Evolutionary conservation across 2,329 filamentous ascomycete species (phyloP), one percentile per base, ranked within the genome.

Genomic region (Cordyceps cateniannulata): DNA sequence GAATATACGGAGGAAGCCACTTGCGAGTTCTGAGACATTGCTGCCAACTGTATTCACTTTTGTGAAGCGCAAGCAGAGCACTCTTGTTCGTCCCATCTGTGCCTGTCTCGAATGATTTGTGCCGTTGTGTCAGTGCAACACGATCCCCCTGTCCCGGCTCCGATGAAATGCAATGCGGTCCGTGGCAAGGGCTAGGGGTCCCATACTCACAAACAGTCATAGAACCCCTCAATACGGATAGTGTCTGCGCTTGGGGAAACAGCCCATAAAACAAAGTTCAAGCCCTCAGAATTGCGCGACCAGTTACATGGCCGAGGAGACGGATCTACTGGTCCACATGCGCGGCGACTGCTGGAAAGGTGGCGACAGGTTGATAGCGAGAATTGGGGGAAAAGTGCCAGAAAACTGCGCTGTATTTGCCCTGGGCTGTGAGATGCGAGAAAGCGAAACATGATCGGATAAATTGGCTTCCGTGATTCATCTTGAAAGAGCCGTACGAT

Each of bases 251-350:
- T 29, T 29, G 27, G 27, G 5, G 53, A 20, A n/a, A 50, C 22
- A 59, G 56, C 38, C 56, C 56, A 52, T 45, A 59, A 59, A 59
- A 59, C 47, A 59, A 25, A 59, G 56, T 59, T 59, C 49, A 44
- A 35, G 38, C 56, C 32, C 45, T 44, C 47, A 9, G 7, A 44
- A 20, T 22, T 32, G 32, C n/a, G 47, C 25, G 14, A 29, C 56
- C 56, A 59, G 47, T 58, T 27, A 5, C 8, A 29, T 40, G 54
- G 29, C 7, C 16, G 20, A 48, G 14, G 29, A 48, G 54, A 49
- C 44, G 16, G 45, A 42, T 49, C 32, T 40, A 5, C 45, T 40
- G n/a, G 53, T 32, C 38, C 38, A 35, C 32, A 35, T 7, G 9
- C 5, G 38, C 3, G 9, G 38, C 38, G 38, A 40, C 14, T 40